Base-by-base conservation (phyloP, 2,329 filamentous ascomycete species). In the Talaromyces marneffei region DNA sequence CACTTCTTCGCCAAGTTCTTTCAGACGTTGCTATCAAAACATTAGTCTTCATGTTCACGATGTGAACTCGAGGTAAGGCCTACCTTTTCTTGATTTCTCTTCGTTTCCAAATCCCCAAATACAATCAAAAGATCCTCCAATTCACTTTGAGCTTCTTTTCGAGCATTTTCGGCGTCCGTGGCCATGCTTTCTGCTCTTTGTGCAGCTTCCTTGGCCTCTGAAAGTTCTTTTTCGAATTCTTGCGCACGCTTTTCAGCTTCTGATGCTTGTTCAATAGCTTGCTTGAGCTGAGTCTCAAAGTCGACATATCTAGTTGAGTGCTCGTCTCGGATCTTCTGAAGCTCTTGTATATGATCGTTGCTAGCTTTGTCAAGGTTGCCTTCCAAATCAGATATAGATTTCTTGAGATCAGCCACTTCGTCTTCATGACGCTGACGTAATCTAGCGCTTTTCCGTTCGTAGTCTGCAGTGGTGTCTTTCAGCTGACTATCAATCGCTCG, bases 51-150 rank as follows among this genome's bases (percentile, higher is more conserved):
- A 20, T 12, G 4, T 25, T 18, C 39, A 27, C 20, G 55, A 50
- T 58, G 46, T 42, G 52, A 35, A 44, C 46, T 37, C 20, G 20
- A 18, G 33, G 16, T 31, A 3, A 10, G 7, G 72, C 81, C 66
- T 75, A 89, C 88, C 82, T 90, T 93, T 71, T 93, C 91, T 67
- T 84, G 85, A 44, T 82, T 81, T 54, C 86, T 80, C 76, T 92
- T 93, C 59, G 91, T 88, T 74, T 94, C 90, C 18, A 92, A 71
- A 70, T 94, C 90, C 14, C 85, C 86, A 74, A 92, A 91, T 4
- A 94, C 87, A 78, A 93, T 89, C 37, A 94, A 77, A 59, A 93
- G 79, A 72, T 94, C 90, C 66, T 94, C 90, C 50, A 93, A 79
- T 73, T 94, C 90, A 2, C 84, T 81, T 71, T 93, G 90, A 4